Base-by-base conservation (phyloP, 768 basidiomycete genomes). In the Mycena maculata region DNA sequence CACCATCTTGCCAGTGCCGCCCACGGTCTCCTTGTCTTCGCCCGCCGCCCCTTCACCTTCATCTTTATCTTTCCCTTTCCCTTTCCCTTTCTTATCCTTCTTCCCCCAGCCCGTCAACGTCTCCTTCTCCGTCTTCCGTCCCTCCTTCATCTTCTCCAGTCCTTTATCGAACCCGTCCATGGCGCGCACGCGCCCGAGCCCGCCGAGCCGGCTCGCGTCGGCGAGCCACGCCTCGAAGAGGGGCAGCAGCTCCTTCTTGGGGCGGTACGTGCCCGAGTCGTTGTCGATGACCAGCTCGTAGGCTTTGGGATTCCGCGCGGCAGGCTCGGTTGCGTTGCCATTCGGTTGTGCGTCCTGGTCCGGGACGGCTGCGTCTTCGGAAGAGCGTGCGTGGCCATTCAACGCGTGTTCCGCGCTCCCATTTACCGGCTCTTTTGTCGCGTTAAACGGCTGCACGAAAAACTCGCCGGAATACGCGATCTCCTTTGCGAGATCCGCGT, bases 251-350 rank as follows among this genome's bases (percentile, higher is more conserved):
- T 81, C 76, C 45, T 73, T 77, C 45, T 78, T 72, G 2, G 84
- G 84, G 31, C 82, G 79, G 71, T 85, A 85, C 6, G 83, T 85
- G 4, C 84, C 84, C 44, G 78, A 80, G 72, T 83, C 80, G 71
- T 85, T 84, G 75, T 84, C 83, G 73, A 84, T 84, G 55, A 85
- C 73, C 31, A 84, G 78, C 74, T 84, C 83, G 74, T 82, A 84
- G 31, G 65, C 65, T n/a, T 74, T 69, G 11, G 80, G 80, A 69
- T 80, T 77, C 48, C 71, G 15, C 42, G 66, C 25, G 28, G 55
- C n/a, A 20, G 23, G 44, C 15, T 10, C 6, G 33, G 33, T 36
- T 13, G 57, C 44, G 28, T 33, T 10, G 31, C 44, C 57, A 25
- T 50, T 52, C 45, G 44, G 12, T 20, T 61, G 50, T 30, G 16